A percentile compares a stretch with the other conserved stretches of the same genome.
Conservation (phyloP, 139 green algal species). For the Coelastrella sp. region DNA sequence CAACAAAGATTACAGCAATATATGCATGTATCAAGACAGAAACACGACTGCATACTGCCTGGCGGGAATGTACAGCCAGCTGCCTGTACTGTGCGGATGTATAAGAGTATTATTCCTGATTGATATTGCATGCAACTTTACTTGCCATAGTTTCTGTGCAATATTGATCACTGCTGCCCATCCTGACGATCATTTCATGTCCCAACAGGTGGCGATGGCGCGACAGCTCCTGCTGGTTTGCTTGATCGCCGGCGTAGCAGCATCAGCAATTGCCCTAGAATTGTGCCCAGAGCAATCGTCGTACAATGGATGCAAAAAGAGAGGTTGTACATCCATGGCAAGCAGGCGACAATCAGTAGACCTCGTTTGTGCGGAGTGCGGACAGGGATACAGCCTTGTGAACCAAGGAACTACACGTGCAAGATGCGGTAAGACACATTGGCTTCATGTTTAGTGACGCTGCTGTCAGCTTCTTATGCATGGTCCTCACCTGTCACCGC, state of each 20-base stretch:
- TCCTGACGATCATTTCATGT: neutral
- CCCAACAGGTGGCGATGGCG: neutral
- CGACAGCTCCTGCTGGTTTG: neutral
- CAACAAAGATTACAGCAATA: no score
- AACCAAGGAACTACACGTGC: neutral
- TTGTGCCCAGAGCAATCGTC: conserved; percentile 4
- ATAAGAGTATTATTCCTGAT: neutral
- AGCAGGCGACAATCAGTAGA: neutral
- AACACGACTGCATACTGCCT: neutral
- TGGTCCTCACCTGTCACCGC: no score
- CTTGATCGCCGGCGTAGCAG: neutral
- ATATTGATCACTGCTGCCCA: no score
- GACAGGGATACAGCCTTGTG: conserved; percentile 35
- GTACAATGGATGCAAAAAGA: conserved; percentile 13
- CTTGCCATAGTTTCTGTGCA: no score
- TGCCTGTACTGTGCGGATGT: conserved; percentile 1
- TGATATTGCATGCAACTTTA: no score
- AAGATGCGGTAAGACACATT: neutral
- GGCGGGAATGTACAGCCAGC: neutral
- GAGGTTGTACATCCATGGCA: neutral
- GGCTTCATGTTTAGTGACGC: neutral
- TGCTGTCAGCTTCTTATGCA: no score
- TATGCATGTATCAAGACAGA: neutral
- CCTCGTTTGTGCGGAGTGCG: conserved; percentile 19
- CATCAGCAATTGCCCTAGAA: neutral